A percentile compares a stretch with the other conserved stretches of the same genome.
Evolutionary conservation across 169 alveolate species (phyloP).

Genomic region (Plasmodium billcollinsi): DNA sequence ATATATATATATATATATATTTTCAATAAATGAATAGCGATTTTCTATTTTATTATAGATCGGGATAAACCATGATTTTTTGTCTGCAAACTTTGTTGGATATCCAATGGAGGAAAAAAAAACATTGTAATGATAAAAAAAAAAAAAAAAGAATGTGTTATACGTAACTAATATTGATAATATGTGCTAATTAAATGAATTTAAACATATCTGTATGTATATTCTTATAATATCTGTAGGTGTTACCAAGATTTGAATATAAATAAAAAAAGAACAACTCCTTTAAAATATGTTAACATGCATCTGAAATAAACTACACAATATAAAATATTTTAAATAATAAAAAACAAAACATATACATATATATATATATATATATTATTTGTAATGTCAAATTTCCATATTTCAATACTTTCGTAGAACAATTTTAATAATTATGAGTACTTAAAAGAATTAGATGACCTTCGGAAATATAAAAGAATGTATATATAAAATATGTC

Average conservation of each 20-base stretch:
- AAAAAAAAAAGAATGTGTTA: background rate
- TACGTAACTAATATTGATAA: background rate
- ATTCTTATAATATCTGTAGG: slow-evolving; percentile 4
- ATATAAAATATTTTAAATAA: background rate
- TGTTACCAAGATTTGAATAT: slow-evolving; percentile 19
- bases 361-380: background rate
- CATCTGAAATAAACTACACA: too few relatives aligned
- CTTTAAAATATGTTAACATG: slow-evolving; percentile 18
- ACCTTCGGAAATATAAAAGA: slow-evolving; percentile 62
- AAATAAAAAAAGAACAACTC: slow-evolving; percentile 8
- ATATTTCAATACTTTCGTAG: slow-evolving; percentile 9
- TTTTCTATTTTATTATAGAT: slow-evolving; percentile 19
- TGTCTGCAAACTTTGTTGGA: slow-evolving; percentile 21
- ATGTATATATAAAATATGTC: slow-evolving; percentile 44
- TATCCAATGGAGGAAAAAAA: slow-evolving; percentile 44
- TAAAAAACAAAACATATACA: background rate
- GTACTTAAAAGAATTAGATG: slow-evolving; percentile 47
- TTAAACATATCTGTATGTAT: slow-evolving; percentile 4
- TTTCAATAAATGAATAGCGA: background rate
- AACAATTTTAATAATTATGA: slow-evolving; percentile 30
- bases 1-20: slow-evolving; percentile 2
- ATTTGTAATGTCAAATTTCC: slow-evolving; percentile 4
- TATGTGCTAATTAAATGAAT: background rate
- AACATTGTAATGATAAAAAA: slow-evolving; percentile 22
- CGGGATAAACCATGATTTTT: slow-evolving; percentile 28